These are phyloP conservation scores for Trypanosoma platydactyli DNA, from an alignment of 208 protist genomes.

Conservation along the genomic window DNA sequence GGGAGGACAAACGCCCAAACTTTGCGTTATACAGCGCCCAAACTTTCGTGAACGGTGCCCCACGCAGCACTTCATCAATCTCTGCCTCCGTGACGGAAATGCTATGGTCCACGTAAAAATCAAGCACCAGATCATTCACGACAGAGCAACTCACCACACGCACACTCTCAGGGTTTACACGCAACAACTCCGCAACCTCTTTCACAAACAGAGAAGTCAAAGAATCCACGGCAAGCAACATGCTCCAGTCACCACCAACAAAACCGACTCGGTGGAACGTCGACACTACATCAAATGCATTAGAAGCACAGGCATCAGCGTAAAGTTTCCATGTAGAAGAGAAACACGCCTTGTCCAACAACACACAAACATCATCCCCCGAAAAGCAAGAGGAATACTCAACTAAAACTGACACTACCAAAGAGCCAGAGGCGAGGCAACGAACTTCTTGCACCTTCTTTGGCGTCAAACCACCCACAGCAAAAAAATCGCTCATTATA, in stretches of 20 bases:
- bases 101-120: conserved; percentile 56
- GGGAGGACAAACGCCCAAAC: neutral
- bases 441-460: conserved; percentile 45
- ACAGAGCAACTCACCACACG: conserved; percentile 45
- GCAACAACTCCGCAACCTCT: conserved; percentile 48
- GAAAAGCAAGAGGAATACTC: conserved; percentile 35
- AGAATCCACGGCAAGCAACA: conserved; percentile 30
- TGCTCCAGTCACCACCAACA: conserved; percentile 54
- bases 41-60: conserved; percentile 41
- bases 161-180: conserved; percentile 32
- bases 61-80: conserved; percentile 44
- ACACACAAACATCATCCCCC: conserved; percentile 43
- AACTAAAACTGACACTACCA: conserved; percentile 55
- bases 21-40: conserved; percentile 50
- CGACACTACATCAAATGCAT: conserved; percentile 17
- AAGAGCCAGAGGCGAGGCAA: conserved; percentile 54
- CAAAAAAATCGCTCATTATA: conserved; percentile 46
- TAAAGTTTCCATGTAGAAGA: conserved; percentile 60
- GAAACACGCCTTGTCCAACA: conserved; percentile 54
- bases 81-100: conserved; percentile 26
- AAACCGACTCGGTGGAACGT: conserved; percentile 78
- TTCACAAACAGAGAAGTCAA: conserved; percentile 48
- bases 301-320: conserved; percentile 25
- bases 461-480: conserved; percentile 31
- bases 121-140: conserved; percentile 50